Evolutionary conservation across 1,139 yeast species (phyloP).

Genomic region (Yamadazyma atmosphaerica): DNA sequence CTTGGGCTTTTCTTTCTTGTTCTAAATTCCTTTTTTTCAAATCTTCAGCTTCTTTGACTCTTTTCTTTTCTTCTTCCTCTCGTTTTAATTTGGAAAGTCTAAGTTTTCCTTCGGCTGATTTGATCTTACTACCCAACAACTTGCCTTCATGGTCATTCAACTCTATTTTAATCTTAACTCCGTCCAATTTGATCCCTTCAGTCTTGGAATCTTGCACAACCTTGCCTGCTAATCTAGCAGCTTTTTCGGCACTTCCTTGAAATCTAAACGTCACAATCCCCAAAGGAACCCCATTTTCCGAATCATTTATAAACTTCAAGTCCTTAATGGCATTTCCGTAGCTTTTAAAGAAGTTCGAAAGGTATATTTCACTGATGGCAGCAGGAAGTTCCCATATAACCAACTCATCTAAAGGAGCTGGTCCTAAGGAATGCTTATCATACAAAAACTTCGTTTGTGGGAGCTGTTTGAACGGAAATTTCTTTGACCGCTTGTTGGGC

Average conservation of each 20-base stretch:
- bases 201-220: constrained; percentile 28
- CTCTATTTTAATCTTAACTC: constrained; percentile 35
- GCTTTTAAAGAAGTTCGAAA: constrained; percentile 52
- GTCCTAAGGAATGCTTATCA: constrained; percentile 75
- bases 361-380: constrained; percentile 47
- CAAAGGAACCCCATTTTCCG: constrained; percentile 75
- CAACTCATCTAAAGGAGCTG: constrained; percentile 70
- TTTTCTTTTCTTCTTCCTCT: constrained; percentile 33
- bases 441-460: constrained; percentile 55
- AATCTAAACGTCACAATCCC: constrained; percentile 71
- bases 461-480: constrained; percentile 47
- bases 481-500: constrained; percentile 44
- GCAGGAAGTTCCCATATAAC: constrained; percentile 65
- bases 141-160: constrained; percentile 38
- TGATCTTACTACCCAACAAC: constrained; percentile 31
- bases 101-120: constrained; percentile 28
- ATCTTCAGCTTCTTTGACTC: constrained; percentile 19
- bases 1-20: constrained; percentile 4
- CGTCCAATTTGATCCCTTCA: constrained; percentile 40
- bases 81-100: constrained; percentile 22
- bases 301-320: constrained; percentile 65
- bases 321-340: constrained; percentile 60
- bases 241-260: constrained; percentile 56
- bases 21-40: constrained; percentile 12
- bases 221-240: constrained; percentile 46